Conservation (phyloP, 805 yeast species). For the Lachancea kluyveri region DNA sequence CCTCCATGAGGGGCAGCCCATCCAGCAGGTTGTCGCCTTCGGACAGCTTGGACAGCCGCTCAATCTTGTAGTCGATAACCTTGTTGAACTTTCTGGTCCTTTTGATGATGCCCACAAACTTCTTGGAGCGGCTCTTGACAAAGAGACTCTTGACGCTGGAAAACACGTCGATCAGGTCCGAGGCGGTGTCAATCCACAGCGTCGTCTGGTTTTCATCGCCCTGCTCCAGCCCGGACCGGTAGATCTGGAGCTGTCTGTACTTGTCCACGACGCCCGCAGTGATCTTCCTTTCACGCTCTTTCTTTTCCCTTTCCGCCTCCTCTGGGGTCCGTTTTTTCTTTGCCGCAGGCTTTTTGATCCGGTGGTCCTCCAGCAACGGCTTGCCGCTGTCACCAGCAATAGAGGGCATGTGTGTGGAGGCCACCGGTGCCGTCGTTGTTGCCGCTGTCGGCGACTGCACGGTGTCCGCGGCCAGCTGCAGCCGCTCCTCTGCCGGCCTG, state of each 20-base stretch:
- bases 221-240: conserved; percentile 40
- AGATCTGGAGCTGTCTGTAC: conserved; percentile 47
- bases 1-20: conserved; percentile 33
- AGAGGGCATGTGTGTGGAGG: too few species aligned
- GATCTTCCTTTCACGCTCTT: conserved; percentile 52
- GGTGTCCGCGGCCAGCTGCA: conserved; percentile 6
- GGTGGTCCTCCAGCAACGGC: conserved; percentile 28
- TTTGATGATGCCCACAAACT: conserved; percentile 60
- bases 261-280: conserved; percentile 51
- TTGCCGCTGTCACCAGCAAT: conserved; percentile 14
- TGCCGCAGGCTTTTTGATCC: conserved; percentile 21
- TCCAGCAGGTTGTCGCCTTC: conserved; percentile 43
- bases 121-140: conserved; percentile 64
- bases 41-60: conserved; percentile 58
- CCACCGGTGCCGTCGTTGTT: conserved; percentile 12
- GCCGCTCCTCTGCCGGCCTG: conserved; percentile 5
- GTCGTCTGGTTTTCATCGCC: conserved; percentile 57
- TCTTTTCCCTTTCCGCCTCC: conserved; percentile 39
- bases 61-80: conserved; percentile 67
- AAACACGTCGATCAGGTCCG: conserved; percentile 79
- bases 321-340: conserved; percentile 29
- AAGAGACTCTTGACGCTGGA: conserved; percentile 72
- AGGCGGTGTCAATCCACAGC: conserved; percentile 80
- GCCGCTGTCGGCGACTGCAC: conserved; percentile 10
- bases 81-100: conserved; percentile 55